Conservation (phyloP, 345 rosid genomes). For the Arabis alpina region DNA sequence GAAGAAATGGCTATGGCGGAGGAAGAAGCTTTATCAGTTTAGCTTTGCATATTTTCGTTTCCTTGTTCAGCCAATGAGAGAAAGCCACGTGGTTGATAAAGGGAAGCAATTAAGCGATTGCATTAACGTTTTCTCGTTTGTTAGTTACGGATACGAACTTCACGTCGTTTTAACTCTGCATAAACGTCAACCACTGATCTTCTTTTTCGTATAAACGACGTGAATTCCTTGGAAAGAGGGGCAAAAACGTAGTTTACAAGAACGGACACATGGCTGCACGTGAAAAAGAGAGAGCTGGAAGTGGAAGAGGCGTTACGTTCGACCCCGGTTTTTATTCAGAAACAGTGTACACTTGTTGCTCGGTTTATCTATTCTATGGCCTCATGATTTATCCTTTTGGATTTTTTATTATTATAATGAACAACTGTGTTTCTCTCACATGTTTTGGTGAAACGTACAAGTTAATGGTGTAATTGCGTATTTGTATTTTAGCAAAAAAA, state of each 20-base stretch:
- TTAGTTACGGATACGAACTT: neutral
- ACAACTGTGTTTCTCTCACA: neutral
- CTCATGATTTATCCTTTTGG: conserved; percentile 11
- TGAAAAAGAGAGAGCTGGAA: neutral
- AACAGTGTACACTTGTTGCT: conserved; percentile 28
- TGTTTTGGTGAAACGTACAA: neutral
- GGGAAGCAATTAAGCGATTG: conserved; percentile 5
- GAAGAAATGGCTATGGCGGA: conserved; percentile 40
- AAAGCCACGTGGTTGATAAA: conserved; percentile 42
- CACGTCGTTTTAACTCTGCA: neutral
- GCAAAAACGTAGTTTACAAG: neutral
- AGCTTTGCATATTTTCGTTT: conserved; percentile 36
- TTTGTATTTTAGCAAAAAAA: neutral
- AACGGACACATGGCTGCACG: neutral
- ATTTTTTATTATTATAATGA: neutral
- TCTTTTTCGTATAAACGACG: neutral
- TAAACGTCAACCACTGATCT: conserved; percentile 14
- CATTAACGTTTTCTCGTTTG: neutral
- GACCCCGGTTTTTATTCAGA: conserved; percentile 13
- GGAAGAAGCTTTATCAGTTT: conserved; percentile 39
- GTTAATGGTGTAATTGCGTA: too few relatives aligned
- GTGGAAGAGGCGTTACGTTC: neutral
- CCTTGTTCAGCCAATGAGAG: conserved; percentile 20
- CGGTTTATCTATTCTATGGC: neutral
- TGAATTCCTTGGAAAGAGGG: conserved; percentile 1